Evolutionary conservation across 2,329 filamentous ascomycete genomes (phyloP), one percentile per base, ranked within the genome.

Genomic region (Mariannaea sp.): DNA sequence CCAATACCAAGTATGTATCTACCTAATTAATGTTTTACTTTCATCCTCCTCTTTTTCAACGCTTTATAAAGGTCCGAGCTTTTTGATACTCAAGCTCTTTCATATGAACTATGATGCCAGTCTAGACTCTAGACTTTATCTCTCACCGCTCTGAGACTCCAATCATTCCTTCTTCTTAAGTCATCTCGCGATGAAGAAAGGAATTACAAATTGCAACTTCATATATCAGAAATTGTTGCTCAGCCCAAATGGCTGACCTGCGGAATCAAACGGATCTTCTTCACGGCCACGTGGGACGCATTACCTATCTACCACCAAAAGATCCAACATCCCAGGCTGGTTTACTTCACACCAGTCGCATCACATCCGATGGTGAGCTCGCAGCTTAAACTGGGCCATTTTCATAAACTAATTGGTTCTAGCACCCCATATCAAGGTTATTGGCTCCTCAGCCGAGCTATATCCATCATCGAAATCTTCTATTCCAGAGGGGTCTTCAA

Each of bases 241-340:
- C 43, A 62, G 64, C 48, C 67, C 65, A 65, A 69, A 75, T 75
- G 72, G 70, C 70, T 73, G 71, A 74, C 47, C 56, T 58, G 27
- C 63, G 65, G 56, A 64, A 64, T 43, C 57, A 70, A 32, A 57
- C 62, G 27, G 70, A 70, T 63, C 67, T 71, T 12, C 55, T 63
- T 29, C 61, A 70, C 44, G 72, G 72, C 48, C 63, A 71, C 45
- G 61, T 70, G 49, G 71, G 72, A 26, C 56, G 59, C 41, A 49
- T 73, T 43, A 66, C 64, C 49, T 74, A 73, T 58, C 50, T 68
- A 19, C 60, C 69, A 22, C 22, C 57, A 17, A 52, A 66, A 12
- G 47, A 61, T 49, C 52, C 61, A 12, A 58, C 56, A 20, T 44
- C 59, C 24, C 55, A 64, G 10, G 56, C 62, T 14, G 72, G 71